phyloP scores from a whole-genome alignment of 2,329 filamentous ascomycete genomes.

The Emericellopsis atlantica region DNA sequence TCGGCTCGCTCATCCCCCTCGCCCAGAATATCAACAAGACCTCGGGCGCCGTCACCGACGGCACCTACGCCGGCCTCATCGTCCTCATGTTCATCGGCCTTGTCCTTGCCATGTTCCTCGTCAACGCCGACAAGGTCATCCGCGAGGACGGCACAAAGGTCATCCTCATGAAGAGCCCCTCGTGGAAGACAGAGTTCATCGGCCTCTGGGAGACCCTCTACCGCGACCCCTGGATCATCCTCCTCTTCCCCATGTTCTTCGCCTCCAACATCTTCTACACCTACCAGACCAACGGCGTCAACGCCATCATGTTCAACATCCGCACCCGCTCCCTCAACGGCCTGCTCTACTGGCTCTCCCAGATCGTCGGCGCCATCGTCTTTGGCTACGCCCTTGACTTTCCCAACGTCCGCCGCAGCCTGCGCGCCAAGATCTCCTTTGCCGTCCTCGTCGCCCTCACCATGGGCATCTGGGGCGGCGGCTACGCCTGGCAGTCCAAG shows the following conservation, averaged over 20 bases:
- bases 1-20: slow-evolving; percentile 68
- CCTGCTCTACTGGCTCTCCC: slow-evolving; percentile 65
- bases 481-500: slow-evolving; percentile 60
- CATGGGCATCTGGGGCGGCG: slow-evolving; percentile 71
- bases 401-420: slow-evolving; percentile 43
- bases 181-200: slow-evolving; percentile 66
- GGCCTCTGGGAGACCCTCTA: slow-evolving; percentile 64
- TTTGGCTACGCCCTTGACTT: slow-evolving; percentile 63
- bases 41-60: slow-evolving; percentile 47
- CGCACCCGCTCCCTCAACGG: slow-evolving; percentile 64
- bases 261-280: slow-evolving; percentile 71
- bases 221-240: slow-evolving; percentile 57
- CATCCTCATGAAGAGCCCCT: slow-evolving; percentile 83
- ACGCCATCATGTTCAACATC: slow-evolving; percentile 55
- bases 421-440: slow-evolving; percentile 55
- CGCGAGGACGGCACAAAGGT: slow-evolving; percentile 68
- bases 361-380: slow-evolving; percentile 63
- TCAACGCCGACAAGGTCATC: slow-evolving; percentile 58
- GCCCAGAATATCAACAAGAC: slow-evolving; percentile 56
- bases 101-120: slow-evolving; percentile 54
- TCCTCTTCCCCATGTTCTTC: slow-evolving; percentile 71
- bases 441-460: slow-evolving; percentile 53
- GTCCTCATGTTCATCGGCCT: slow-evolving; percentile 69
- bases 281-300: slow-evolving; percentile 71
- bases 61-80: slow-evolving; percentile 82